Evolutionary conservation across 352 stramenopile species (phyloP).

Genomic region (Globisporangium megalacanthum): DNA sequence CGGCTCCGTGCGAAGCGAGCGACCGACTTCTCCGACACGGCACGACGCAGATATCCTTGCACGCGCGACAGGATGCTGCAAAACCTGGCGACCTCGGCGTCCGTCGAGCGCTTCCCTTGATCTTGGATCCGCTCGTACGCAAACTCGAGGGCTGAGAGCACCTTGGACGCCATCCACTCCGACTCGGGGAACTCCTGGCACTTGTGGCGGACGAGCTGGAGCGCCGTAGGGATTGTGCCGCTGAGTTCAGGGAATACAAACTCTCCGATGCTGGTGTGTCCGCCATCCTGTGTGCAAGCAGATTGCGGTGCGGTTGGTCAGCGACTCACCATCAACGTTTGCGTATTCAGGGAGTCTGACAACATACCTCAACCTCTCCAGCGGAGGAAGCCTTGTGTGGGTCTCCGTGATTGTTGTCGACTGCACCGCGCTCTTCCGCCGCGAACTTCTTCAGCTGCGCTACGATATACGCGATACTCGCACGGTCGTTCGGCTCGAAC

Average conservation of each 20-base stretch:
- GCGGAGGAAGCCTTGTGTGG: background rate
- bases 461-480: conserved; percentile 1
- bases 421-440: background rate
- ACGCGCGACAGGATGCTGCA: background rate
- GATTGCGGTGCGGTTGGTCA: background rate
- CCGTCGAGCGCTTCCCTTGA: background rate
- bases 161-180: background rate
- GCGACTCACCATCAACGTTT: no score
- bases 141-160: conserved; percentile 1
- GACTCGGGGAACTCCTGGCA: background rate
- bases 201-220: background rate
- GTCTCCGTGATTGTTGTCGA: background rate
- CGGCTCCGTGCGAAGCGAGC: background rate
- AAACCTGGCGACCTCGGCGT: conserved; percentile 2
- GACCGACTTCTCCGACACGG: conserved; percentile 3
- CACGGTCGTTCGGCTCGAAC: background rate
- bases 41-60: background rate
- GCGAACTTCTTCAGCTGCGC: conserved; percentile 1
- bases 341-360: background rate
- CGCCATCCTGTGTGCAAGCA: background rate
- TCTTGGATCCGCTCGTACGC: background rate
- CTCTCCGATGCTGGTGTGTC: background rate
- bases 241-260: conserved; percentile 3
- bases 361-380: background rate
- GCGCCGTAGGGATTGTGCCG: background rate